Percentiles rank a stretch among this genome's conserved stretches.
Evolutionary conservation across 2,329 filamentous ascomycete species (phyloP).

Genomic region (Aspergillus pseudoviridinutans): DNA sequence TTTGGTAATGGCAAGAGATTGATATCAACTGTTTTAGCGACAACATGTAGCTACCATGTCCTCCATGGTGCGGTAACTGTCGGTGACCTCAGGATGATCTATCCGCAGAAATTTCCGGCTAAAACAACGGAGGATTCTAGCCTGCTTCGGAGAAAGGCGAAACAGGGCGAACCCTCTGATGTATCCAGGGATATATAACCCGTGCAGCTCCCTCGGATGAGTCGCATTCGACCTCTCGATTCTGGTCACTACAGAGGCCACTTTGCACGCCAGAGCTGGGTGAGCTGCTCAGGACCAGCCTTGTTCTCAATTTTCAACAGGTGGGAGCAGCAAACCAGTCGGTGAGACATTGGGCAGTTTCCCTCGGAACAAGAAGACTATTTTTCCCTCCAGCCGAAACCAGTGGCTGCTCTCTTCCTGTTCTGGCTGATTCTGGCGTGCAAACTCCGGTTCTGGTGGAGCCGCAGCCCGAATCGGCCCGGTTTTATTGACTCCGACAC

Average conservation of each 20-base stretch:
- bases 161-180: neutral
- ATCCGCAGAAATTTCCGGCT: neutral
- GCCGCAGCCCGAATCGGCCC: constrained; percentile 25
- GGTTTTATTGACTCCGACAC: constrained; percentile 20
- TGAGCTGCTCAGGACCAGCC: too few relatives aligned
- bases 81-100: neutral
- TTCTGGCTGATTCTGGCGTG: neutral
- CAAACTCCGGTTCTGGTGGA: constrained; percentile 18
- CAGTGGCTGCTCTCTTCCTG: constrained; percentile 1
- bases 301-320: too few relatives aligned
- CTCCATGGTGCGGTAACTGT: too few relatives aligned
- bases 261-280: neutral
- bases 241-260: neutral
- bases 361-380: constrained; percentile 6
- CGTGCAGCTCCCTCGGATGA: constrained; percentile 5
- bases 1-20: neutral
- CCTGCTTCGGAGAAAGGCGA: neutral
- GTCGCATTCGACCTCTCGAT: neutral
- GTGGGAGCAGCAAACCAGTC: neutral
- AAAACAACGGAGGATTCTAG: neutral
- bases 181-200: constrained; percentile 7
- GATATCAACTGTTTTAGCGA: neutral
- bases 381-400: constrained; percentile 13
- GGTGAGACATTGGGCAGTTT: constrained; percentile 1
- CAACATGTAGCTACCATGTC: neutral